These are phyloP conservation scores for Clonostachys chloroleuca DNA, from an alignment of 2,329 filamentous ascomycete species.

Conservation along the genomic window DNA sequence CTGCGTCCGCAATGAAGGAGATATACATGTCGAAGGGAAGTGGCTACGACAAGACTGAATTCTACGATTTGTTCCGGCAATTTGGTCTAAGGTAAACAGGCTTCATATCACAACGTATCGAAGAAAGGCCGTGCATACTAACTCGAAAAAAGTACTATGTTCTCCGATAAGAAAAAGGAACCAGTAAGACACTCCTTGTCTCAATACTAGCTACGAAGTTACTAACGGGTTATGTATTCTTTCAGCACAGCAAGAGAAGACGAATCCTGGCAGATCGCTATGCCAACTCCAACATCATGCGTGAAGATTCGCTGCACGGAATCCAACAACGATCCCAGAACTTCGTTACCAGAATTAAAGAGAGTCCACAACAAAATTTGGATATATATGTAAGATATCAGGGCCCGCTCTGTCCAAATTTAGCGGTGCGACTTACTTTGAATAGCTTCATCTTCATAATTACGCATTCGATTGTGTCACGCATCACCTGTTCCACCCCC, in stretches of 20 bases:
- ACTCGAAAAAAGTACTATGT: conserved; percentile 58
- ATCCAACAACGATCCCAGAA: conserved; percentile 50
- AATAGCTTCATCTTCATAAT: conserved; percentile 34
- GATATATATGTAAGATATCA: too few species aligned
- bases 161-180: conserved; percentile 50
- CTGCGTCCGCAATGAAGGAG: conserved; percentile 51
- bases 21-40: conserved; percentile 60
- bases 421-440: too few species aligned
- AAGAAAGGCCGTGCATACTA: conserved; percentile 12
- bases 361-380: too few species aligned
- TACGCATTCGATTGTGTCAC: conserved; percentile 68
- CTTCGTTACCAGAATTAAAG: too few species aligned
- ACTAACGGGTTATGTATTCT: background rate
- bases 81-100: too few species aligned
- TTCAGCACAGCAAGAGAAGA: conserved; percentile 58
- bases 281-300: conserved; percentile 63
- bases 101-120: too few species aligned
- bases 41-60: conserved; percentile 62
- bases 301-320: conserved; percentile 45
- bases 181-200: conserved; percentile 29
- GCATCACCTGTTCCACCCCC: conserved; percentile 65
- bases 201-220: background rate
- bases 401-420: too few species aligned
- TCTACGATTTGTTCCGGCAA: conserved; percentile 51
- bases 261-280: conserved; percentile 63